Conservation (phyloP, 352 stramenopile species). For the Pythium rishiriense region DNA sequence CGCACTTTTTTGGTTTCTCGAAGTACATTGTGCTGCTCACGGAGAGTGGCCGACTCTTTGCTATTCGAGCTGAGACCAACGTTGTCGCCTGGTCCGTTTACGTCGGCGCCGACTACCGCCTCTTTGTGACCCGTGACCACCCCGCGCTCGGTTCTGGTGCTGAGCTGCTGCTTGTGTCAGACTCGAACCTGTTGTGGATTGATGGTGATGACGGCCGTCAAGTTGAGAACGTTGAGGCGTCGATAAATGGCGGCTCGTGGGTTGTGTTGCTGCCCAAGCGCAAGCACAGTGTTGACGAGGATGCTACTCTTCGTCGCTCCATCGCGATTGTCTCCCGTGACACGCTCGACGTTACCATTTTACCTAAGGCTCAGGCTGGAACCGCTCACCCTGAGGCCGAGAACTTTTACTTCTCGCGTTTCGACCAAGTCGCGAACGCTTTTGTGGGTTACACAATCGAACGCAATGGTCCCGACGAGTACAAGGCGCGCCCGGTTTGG, state of each 20-base stretch:
- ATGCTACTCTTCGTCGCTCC: slow-evolving; percentile 48
- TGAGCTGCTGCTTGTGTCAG: slow-evolving; percentile 71
- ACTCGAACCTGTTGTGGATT: slow-evolving; percentile 64
- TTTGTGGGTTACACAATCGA: slow-evolving; percentile 66
- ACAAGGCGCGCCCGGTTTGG: slow-evolving; percentile 60
- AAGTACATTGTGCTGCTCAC: slow-evolving; percentile 81
- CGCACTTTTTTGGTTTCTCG: slow-evolving; percentile 82
- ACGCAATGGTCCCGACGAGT: slow-evolving; percentile 27
- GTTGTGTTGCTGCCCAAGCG: slow-evolving; percentile 76
- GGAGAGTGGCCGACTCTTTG: slow-evolving; percentile 79
- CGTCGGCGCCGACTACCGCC: slow-evolving; percentile 64
- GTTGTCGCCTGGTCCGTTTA: slow-evolving; percentile 71
- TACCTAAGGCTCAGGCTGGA: slow-evolving; percentile 41
- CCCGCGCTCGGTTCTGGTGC: slow-evolving; percentile 67
- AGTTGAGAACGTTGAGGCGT: slow-evolving; percentile 39
- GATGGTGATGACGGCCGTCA: slow-evolving; percentile 64
- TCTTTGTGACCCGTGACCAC: slow-evolving; percentile 80
- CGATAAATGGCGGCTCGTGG: slow-evolving; percentile 35
- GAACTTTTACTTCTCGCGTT: slow-evolving; percentile 85
- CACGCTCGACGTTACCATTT: slow-evolving; percentile 57
- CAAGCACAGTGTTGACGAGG: slow-evolving; percentile 69
- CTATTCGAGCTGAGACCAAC: slow-evolving; percentile 73
- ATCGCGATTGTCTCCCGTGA: slow-evolving; percentile 59
- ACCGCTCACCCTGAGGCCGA: slow-evolving; percentile 54
- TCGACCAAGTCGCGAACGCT: slow-evolving; percentile 41